phyloP scores from a whole-genome alignment of 2,329 filamentous ascomycete species.

The Sphaceloma murrayae region DNA sequence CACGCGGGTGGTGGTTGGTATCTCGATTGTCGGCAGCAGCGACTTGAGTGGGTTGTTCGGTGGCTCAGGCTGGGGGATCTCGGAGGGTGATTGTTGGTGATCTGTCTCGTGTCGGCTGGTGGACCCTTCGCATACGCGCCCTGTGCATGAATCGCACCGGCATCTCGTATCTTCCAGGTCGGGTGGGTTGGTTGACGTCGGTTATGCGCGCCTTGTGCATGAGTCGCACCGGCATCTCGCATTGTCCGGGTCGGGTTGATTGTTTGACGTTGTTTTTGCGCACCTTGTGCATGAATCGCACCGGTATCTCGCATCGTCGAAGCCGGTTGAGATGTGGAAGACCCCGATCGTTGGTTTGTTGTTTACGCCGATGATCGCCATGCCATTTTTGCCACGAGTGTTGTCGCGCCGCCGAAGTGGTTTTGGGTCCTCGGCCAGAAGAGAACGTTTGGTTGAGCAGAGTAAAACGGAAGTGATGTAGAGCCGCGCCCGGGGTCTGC shows the following conservation, averaged over 20 bases:
- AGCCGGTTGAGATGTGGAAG: not conserved
- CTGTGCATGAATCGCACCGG: not conserved
- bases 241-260: not conserved
- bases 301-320: not conserved
- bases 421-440: not conserved
- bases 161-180: not conserved
- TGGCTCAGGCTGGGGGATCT: not conserved
- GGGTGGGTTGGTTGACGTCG: not conserved
- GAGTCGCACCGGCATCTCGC: not conserved
- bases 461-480: not conserved
- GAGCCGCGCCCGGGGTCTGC: conserved; percentile 4
- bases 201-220: not conserved
- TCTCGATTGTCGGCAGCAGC: too few species aligned
- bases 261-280: not conserved
- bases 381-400: not conserved
- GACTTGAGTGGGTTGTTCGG: not conserved
- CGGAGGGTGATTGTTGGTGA: too few species aligned
- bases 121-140: not conserved
- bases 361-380: not conserved
- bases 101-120: too few species aligned
- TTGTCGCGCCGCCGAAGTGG: not conserved
- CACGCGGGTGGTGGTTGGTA: conserved; percentile 4
- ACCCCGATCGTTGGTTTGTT: not conserved
- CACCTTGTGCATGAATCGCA: not conserved
- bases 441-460: conserved; percentile 12